Conservation (phyloP, 2,329 filamentous ascomycete species). For the Colletotrichum sp. region DNA sequence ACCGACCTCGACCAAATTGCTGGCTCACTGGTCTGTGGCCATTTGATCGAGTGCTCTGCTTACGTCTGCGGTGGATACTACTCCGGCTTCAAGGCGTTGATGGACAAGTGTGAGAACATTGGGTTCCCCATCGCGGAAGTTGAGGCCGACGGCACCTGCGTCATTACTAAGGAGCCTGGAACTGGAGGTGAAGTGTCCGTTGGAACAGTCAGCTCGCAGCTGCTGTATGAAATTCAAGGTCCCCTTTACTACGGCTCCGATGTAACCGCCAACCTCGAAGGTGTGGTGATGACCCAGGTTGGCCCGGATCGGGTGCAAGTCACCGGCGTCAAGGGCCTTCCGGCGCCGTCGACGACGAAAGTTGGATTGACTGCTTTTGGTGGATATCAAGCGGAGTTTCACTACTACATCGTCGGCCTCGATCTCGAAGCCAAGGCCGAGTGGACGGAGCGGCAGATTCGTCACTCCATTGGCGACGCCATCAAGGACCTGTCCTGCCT, state of each 20-base stretch:
- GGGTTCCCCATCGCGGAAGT: constrained; percentile 57
- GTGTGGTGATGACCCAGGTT: constrained; percentile 48
- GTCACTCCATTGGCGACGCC: constrained; percentile 33
- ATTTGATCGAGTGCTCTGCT: constrained; percentile 58
- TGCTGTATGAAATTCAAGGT: constrained; percentile 43
- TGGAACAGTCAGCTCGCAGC: constrained; percentile 33
- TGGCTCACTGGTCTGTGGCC: constrained; percentile 53
- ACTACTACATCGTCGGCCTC: constrained; percentile 25
- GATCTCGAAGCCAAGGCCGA: constrained; percentile 27
- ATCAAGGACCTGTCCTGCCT: constrained; percentile 23
- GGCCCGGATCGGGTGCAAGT: constrained; percentile 35
- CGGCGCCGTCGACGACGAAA: constrained; percentile 36
- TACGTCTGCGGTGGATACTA: constrained; percentile 63
- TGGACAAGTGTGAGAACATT: constrained; percentile 46
- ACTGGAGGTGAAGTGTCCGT: constrained; percentile 29
- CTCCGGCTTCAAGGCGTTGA: constrained; percentile 48
- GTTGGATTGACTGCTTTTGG: constrained; percentile 28
- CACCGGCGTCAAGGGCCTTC: constrained; percentile 35
- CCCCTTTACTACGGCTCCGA: constrained; percentile 37
- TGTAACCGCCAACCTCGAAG: constrained; percentile 34
- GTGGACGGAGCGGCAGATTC: constrained; percentile 30
- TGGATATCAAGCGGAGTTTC: constrained; percentile 30
- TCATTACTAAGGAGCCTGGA: constrained; percentile 29
- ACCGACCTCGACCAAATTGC: constrained; percentile 56
- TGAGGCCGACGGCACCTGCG: constrained; percentile 40